Base-by-base conservation (phyloP, 2,329 filamentous ascomycete species). In the Elsinoe fawcettii region DNA sequence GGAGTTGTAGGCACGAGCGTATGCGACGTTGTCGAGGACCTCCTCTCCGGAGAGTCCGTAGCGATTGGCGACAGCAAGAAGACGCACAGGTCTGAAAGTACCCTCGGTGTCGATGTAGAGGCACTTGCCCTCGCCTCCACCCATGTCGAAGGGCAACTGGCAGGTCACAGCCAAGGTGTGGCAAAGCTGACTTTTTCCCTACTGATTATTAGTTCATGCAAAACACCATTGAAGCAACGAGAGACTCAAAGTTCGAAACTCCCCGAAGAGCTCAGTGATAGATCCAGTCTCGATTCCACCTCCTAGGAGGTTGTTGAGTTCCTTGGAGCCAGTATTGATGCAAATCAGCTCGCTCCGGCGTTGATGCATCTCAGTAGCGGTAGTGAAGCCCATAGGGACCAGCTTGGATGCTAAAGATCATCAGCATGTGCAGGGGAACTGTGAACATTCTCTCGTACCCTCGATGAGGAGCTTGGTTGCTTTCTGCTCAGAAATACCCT, bases 161-260 rank as follows among this genome's bases (percentile, higher is more conserved):
- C 95, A 99, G 47, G 93, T 99, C 27, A 99, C 93, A 0, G 95
- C 93, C n/a, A 99, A 79, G 0, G 93, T 99, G 71, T 99, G 95
- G 66, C 93, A 99, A 58, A 99, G 92, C 73, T 99, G 93, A 76
- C 90, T 96, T 75, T 99, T 99, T 71, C 93, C 95, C 41, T 46
- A 18, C 2, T 4, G 14, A 25, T 8, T 12, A 12, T 46, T 46
- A 46, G 41, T 8, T 3, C 27, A 30, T 5, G 27, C 9, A 5
- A 30, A 30, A 30, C 9, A 5, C 5, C 27, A 30, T n/a, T n/a
- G n/a, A 9, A 30, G 27, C 5, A 30, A 30, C 5, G 27, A 5
- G 27, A 22, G 25, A n/a, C 4, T 1, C n/a, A 23, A 18, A 0
- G 93, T 99, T 66, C 93, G 82, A 69, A 99, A 99, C 72, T 99